Conservation (phyloP, 352 stramenopile species). For the Saprolegnia diclina region DNA sequence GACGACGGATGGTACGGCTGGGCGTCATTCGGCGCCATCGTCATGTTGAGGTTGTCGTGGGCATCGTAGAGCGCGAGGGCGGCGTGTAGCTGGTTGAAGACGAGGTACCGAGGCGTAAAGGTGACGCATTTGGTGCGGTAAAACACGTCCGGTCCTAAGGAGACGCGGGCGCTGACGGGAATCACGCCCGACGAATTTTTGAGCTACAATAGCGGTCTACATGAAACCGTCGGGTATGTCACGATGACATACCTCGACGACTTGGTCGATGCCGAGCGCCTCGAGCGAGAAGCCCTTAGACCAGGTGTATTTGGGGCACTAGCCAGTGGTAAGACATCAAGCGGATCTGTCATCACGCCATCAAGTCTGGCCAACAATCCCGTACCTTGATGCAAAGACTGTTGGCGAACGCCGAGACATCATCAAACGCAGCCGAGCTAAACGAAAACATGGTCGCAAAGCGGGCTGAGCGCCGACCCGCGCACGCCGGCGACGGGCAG, state of each 20-base stretch:
- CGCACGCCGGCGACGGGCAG: slow-evolving; percentile 2
- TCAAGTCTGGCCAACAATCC: not conserved
- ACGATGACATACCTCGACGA: slow-evolving; percentile 18
- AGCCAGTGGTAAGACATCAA: not conserved
- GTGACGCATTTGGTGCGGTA: slow-evolving; percentile 24
- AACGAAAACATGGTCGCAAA: slow-evolving; percentile 27
- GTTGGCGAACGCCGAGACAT: slow-evolving; percentile 19
- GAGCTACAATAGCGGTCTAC: not conserved
- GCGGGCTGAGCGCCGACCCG: not conserved
- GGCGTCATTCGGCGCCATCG: slow-evolving; percentile 1
- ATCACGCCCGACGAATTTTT: slow-evolving; percentile 18
- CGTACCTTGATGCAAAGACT: slow-evolving; percentile 25
- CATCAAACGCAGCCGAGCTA: slow-evolving; percentile 19
- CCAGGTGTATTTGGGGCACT: slow-evolving; percentile 23
- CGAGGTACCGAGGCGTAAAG: slow-evolving; percentile 20
- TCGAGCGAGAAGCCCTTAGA: slow-evolving; percentile 25
- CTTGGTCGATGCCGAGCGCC: slow-evolving; percentile 23
- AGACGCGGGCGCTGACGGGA: slow-evolving; percentile 7
- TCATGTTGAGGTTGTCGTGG: slow-evolving; percentile 1
- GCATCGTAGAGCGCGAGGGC: slow-evolving; percentile 19
- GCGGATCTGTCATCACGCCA: not conserved
- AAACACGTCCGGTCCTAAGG: slow-evolving; percentile 10
- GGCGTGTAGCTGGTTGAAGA: slow-evolving; percentile 17
- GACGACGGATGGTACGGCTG: slow-evolving; percentile 12
- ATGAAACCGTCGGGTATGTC: not conserved